Evolutionary conservation across 2,329 filamentous ascomycete species (phyloP).

Genomic region (Botrytis fabae): DNA sequence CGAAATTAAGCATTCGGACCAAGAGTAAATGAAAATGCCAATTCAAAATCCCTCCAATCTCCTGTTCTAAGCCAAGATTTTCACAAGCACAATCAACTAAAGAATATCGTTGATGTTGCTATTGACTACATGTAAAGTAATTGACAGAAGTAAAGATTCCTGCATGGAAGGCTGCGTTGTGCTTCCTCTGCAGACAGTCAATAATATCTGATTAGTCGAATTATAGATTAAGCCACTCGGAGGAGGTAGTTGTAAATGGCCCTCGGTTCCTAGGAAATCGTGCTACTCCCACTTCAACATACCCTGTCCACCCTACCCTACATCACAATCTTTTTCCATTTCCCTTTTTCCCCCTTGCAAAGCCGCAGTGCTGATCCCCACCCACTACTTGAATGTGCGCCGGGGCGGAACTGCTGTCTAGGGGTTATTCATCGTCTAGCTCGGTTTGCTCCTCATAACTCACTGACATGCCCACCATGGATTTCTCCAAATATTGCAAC

Average conservation of each 20-base stretch:
- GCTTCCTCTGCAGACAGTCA: slow-evolving; percentile 34
- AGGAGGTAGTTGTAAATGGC: slow-evolving; percentile 26
- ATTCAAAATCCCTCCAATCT: slow-evolving; percentile 10
- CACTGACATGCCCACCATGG: slow-evolving; percentile 32
- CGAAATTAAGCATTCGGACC: slow-evolving; percentile 10
- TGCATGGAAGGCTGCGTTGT: slow-evolving; percentile 40
- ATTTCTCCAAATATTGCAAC: slow-evolving; percentile 23
- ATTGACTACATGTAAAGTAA: not conserved
- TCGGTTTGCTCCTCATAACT: slow-evolving; percentile 34
- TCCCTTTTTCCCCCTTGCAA: slow-evolving; percentile 27
- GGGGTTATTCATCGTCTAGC: slow-evolving; percentile 22
- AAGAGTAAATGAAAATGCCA: not conserved
- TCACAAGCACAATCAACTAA: not conserved
- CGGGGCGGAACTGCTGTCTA: slow-evolving; percentile 21
- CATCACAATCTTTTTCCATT: slow-evolving; percentile 18
- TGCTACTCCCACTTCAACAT: slow-evolving; percentile 14
- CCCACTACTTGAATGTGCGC: slow-evolving; percentile 25
- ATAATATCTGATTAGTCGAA: slow-evolving; percentile 23
- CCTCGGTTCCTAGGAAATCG: slow-evolving; percentile 24
- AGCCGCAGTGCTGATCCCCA: slow-evolving; percentile 34
- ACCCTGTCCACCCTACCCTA: slow-evolving; percentile 15
- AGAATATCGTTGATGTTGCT: not conserved
- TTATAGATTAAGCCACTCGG: slow-evolving; percentile 19
- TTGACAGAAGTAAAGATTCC: slow-evolving; percentile 14
- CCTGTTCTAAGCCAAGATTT: not conserved